Percentiles rank a stretch among this genome's conserved stretches.
These are phyloP conservation scores for Pochonia chlamydosporia DNA, from an alignment of 2,329 filamentous ascomycete genomes.

Conservation along the genomic window DNA sequence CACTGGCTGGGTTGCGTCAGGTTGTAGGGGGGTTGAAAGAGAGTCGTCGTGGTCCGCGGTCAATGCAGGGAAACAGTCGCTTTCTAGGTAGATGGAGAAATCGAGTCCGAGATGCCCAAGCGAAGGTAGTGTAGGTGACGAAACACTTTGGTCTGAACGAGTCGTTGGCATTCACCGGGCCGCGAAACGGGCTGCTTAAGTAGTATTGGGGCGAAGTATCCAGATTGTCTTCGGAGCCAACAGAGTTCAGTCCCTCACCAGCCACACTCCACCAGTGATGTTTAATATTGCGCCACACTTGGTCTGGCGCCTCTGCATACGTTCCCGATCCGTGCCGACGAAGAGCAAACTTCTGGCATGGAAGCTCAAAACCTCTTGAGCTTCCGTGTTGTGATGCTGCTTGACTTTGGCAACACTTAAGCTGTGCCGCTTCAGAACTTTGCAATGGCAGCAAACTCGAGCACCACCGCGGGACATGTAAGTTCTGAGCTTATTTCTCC, in stretches of 20 bases:
- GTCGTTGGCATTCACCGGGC: not conserved
- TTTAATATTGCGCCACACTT: not conserved
- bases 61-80: not conserved
- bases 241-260: not conserved
- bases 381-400: not conserved
- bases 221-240: not conserved
- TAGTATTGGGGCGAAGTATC: not conserved
- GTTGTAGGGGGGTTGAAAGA: not conserved
- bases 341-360: not conserved
- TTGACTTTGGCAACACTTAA: not conserved
- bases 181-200: conserved; percentile 5
- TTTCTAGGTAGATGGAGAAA: not conserved
- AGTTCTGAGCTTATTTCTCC: conserved; percentile 8
- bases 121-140: not conserved
- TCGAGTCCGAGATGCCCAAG: not conserved
- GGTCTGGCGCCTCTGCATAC: not conserved
- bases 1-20: not conserved
- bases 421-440: not conserved
- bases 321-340: not conserved
- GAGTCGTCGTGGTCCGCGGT: not conserved
- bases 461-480: conserved; percentile 23
- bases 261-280: conserved; percentile 1
- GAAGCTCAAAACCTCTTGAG: not conserved
- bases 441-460: conserved; percentile 27
- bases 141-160: not conserved